Percentiles rank a stretch among this genome's conserved stretches.
These are phyloP conservation scores for Mycena olivaceomarginata DNA, from an alignment of 768 basidiomycete genomes.

Conservation along the genomic window DNA sequence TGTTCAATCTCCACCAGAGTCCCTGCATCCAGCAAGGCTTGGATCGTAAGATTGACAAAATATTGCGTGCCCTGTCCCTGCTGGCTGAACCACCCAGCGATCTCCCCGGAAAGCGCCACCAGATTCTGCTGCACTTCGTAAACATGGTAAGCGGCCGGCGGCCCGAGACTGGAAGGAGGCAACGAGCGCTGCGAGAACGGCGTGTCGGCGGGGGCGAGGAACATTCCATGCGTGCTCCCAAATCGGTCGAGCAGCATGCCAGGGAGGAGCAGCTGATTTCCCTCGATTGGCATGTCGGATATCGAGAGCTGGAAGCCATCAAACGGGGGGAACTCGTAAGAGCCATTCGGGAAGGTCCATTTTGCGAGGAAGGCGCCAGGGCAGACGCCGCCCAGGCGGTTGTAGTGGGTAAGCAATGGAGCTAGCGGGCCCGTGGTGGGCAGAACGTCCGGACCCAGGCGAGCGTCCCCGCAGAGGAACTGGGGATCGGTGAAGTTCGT, in stretches of 20 bases:
- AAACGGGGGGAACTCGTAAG: not conserved
- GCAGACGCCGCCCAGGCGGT: constrained; percentile 29
- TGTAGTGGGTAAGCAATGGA: not conserved
- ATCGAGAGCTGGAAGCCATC: constrained; percentile 25
- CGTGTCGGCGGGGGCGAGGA: constrained; percentile 15
- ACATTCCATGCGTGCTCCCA: not conserved
- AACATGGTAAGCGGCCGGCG: constrained; percentile 12
- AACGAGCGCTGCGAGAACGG: constrained; percentile 17
- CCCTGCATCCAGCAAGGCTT: not conserved
- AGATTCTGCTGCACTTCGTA: not conserved
- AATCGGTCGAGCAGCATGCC: constrained; percentile 28
- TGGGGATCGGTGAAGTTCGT: constrained; percentile 1
- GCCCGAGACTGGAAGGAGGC: constrained; percentile 1
- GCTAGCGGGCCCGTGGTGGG: not conserved
- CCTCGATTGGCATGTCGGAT: constrained; percentile 11
- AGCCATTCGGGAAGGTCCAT: constrained; percentile 5
- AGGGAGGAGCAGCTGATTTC: not conserved
- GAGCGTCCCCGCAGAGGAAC: constrained; percentile 16
- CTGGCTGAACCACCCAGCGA: constrained; percentile 23
- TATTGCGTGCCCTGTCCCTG: constrained; percentile 31
- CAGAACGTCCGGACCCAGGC: constrained; percentile 1
- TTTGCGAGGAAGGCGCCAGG: constrained; percentile 9
- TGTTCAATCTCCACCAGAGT: constrained; percentile 16
- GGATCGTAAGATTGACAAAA: not conserved
- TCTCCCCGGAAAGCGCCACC: constrained; percentile 12